Evolutionary conservation across 2,329 filamentous ascomycete genomes (phyloP), one percentile per base, ranked within the genome.

Genomic region (Penicillium capsulatum): DNA sequence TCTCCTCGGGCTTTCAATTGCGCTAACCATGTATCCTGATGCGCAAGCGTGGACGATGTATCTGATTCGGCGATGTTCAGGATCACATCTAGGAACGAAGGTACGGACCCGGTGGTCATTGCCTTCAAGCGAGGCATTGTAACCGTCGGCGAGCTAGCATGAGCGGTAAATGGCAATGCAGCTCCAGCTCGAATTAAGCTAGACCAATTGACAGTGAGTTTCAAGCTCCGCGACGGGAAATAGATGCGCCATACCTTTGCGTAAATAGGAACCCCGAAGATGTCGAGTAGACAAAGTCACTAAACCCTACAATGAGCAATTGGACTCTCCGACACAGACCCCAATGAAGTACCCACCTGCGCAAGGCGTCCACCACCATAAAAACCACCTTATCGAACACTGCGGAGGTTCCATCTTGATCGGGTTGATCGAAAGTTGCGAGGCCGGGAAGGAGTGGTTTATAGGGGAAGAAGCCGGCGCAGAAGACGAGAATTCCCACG

Each of bases 111-210:
- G 1, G 92, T 97, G 1, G 92, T 98, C 48, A 98, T 89, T 34
- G 92, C 89, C 69, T 98, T 98, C 57, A 98, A 82, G 47, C 91
- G 83, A 29, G 92, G 92, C 92, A 98, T 97, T 13, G 92, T 98
- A 46, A 98, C 91, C 6, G 92, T 98, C 2, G 92, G 92, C 36
- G 94, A 89, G n/a, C 87, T 85, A 13, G 92, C 92, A 75, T 95
- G 85, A 22, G 91, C 91, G 20, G 92, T 98, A 63, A 94, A 98
- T 3, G 92, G 92, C 26, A 97, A 73, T 5, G 92, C 94, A 42
- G 77, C 76, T 43, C 91, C 91, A 65, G 81, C 74, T 57, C 83
- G 80, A 60, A 97, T 94, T 50, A 97, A 74, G 54, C 88, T 94
- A 58, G 15, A 36, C 19, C 27, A 32, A 41, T n/a, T n/a, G n/a